These are phyloP conservation scores for Xylaria sp. DNA, from an alignment of 2,329 filamentous ascomycete genomes.

Conservation along the genomic window DNA sequence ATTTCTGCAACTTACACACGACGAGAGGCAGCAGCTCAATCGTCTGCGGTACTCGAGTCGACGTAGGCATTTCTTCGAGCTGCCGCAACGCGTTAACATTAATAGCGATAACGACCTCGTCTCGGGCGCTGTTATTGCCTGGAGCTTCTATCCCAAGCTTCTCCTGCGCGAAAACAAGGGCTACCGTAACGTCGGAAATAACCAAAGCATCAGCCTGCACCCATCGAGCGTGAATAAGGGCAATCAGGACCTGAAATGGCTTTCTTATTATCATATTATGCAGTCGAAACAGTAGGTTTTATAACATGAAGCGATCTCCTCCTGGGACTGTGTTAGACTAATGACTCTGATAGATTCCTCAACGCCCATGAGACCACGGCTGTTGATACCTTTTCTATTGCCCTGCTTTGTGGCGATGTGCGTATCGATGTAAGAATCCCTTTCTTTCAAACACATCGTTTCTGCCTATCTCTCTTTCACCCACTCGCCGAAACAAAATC, in stretches of 20 bases:
- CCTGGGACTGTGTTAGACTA: conserved; percentile 28
- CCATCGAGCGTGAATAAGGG: conserved; percentile 88
- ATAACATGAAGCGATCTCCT: not conserved
- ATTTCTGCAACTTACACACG: conserved; percentile 74
- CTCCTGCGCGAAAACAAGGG: conserved; percentile 81
- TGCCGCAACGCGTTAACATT: conserved; percentile 75
- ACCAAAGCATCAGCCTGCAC: conserved; percentile 86
- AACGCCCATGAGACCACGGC: conserved; percentile 90
- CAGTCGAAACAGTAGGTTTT: conserved; percentile 75
- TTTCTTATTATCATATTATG: conserved; percentile 98
- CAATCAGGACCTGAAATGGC: conserved; percentile 71
- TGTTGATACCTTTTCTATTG: conserved; percentile 80
- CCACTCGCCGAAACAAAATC: no score
- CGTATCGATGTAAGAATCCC: conserved; percentile 73
- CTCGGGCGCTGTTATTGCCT: conserved; percentile 82
- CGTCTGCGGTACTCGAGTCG: conserved; percentile 70
- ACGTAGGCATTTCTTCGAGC: conserved; percentile 78
- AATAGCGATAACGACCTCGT: conserved; percentile 83
- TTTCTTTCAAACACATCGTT: not conserved
- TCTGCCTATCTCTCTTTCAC: not conserved
- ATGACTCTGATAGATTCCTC: conserved; percentile 62
- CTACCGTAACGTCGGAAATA: conserved; percentile 90
- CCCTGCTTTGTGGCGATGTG: conserved; percentile 85
- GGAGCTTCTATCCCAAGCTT: conserved; percentile 95
- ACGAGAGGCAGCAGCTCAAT: conserved; percentile 73